phyloP scores from a whole-genome alignment of 202 grass and related monocot genomes.

The Hordeum pubiflorum region DNA sequence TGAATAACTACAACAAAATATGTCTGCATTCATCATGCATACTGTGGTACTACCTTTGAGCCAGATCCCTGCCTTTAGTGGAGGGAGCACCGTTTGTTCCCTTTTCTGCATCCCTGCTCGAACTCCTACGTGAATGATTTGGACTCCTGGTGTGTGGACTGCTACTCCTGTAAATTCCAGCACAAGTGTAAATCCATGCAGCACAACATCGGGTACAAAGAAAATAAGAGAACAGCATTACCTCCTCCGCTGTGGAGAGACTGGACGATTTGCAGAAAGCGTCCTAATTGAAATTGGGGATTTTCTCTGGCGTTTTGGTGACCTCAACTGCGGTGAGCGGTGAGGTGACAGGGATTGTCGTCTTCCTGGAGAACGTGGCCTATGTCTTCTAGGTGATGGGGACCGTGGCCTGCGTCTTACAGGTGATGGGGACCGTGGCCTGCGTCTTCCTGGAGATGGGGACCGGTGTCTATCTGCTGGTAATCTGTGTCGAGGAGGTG shows the following conservation, averaged over 20 bases:
- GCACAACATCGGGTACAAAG: neutral
- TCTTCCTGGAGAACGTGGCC: constrained; percentile 26
- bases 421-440: constrained; percentile 32
- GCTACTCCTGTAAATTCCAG: constrained; percentile 37
- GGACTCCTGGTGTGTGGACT: constrained; percentile 56
- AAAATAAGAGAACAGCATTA: constrained; percentile 11
- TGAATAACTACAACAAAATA: constrained; percentile 8
- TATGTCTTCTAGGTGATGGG: constrained; percentile 40
- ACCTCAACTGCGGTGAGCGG: constrained; percentile 10
- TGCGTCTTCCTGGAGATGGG: constrained; percentile 39
- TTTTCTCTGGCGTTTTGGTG: constrained; percentile 44
- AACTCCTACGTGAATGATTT: constrained; percentile 34
- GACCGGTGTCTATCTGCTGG: constrained; percentile 35
- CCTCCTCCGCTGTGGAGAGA: constrained; percentile 51
- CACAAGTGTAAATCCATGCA: constrained; percentile 3
- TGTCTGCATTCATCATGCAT: neutral
- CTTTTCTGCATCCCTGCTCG: constrained; percentile 41
- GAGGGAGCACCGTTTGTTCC: constrained; percentile 31
- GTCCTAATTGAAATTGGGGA: constrained; percentile 35
- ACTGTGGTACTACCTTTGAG: constrained; percentile 41
- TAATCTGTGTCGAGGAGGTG: constrained; percentile 30
- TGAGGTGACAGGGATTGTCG: constrained; percentile 9
- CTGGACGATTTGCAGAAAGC: constrained; percentile 32
- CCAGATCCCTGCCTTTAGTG: constrained; percentile 28
- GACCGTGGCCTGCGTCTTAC: constrained; percentile 28